phyloP scores from a whole-genome alignment of 164 flowering plant species.

The Stephania japonica region DNA sequence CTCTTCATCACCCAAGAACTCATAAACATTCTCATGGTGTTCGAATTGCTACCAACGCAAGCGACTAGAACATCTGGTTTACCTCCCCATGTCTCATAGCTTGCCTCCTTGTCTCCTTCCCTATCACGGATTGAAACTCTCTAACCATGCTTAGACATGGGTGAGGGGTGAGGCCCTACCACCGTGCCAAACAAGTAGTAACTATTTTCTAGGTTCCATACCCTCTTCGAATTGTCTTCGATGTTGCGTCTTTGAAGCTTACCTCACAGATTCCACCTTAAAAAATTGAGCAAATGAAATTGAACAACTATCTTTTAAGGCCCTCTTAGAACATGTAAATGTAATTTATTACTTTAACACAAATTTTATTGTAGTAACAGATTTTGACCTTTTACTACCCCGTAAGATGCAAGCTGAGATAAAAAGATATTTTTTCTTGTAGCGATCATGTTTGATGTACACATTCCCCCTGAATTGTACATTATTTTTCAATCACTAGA shows the following conservation, averaged over 20 bases:
- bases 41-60: slow-evolving; percentile 64
- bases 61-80: slow-evolving; percentile 61
- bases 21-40: slow-evolving; percentile 65
- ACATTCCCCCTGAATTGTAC: too few species aligned
- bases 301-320: too few species aligned
- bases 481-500: too few species aligned
- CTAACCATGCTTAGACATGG: slow-evolving; percentile 59
- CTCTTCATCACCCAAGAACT: slow-evolving; percentile 46
- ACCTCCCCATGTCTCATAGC: slow-evolving; percentile 67
- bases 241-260: slow-evolving; percentile 48
- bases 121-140: slow-evolving; percentile 59
- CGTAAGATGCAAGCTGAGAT: too few species aligned
- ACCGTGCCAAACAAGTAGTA: slow-evolving; percentile 42
- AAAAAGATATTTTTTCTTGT: too few species aligned
- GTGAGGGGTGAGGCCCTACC: slow-evolving; percentile 67
- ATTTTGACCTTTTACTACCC: too few species aligned
- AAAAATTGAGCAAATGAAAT: neutral
- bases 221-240: slow-evolving; percentile 59
- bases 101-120: slow-evolving; percentile 57
- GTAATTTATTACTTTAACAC: too few species aligned
- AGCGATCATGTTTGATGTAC: too few species aligned
- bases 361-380: too few species aligned
- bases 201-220: slow-evolving; percentile 34
- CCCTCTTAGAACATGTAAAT: too few species aligned
- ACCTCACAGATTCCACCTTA: slow-evolving; percentile 23